Evolutionary conservation across 2,329 filamentous ascomycete species (phyloP).

Genomic region (Lomentospora prolificans): DNA sequence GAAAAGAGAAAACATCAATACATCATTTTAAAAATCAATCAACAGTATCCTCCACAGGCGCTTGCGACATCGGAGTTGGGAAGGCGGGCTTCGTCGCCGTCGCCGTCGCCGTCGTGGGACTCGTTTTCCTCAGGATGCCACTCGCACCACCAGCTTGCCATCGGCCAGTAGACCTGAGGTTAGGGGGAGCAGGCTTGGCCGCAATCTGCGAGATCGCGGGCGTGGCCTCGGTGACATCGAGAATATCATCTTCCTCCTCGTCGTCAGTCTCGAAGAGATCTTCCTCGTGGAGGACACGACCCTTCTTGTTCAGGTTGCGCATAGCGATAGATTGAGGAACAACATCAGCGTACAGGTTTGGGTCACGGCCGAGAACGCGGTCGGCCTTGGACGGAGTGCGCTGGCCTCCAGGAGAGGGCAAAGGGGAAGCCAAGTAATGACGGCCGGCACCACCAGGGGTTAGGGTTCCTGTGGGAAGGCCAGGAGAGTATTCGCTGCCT

Average conservation of each 20-base stretch:
- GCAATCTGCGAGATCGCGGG: background rate
- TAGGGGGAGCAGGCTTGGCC: background rate
- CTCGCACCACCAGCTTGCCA: conserved; percentile 31
- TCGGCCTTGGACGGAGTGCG: conserved; percentile 46
- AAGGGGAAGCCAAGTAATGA: conserved; percentile 18
- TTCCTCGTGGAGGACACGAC: conserved; percentile 26
- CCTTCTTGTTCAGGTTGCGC: conserved; percentile 35
- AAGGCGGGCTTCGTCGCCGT: conserved; percentile 11
- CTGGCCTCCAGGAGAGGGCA: conserved; percentile 24
- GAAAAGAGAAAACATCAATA: conserved; percentile 4
- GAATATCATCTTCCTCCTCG: conserved; percentile 22
- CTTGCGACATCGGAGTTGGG: conserved; percentile 3
- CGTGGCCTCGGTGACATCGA: conserved; percentile 27
- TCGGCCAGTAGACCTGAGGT: conserved; percentile 12
- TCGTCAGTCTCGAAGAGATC: conserved; percentile 26
- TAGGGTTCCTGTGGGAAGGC: conserved; percentile 13
- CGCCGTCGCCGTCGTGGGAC: conserved; percentile 16
- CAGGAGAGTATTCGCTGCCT: conserved; percentile 16
- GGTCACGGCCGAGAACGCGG: conserved; percentile 46
- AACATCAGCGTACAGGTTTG: conserved; percentile 42
- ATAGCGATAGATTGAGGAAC: conserved; percentile 34
- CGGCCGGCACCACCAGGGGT: conserved; percentile 16
- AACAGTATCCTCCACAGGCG: conserved; percentile 11
- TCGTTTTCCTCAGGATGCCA: conserved; percentile 29
- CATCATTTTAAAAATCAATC: conserved; percentile 6